Base-by-base conservation (phyloP, 2,329 filamentous ascomycete genomes). In the Claviceps sp. region DNA sequence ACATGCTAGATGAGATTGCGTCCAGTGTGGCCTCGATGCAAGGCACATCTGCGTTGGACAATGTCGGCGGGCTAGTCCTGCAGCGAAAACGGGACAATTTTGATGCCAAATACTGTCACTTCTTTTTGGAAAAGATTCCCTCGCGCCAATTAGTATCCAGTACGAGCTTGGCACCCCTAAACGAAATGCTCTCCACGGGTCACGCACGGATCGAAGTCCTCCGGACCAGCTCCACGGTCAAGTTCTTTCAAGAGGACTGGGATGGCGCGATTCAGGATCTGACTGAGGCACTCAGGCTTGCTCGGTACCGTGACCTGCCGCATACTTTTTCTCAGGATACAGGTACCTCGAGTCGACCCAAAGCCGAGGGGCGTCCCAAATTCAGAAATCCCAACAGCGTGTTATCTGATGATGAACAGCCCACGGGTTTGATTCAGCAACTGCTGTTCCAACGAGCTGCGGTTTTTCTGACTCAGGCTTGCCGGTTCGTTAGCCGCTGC, bases 81-180 rank as follows among this genome's bases (percentile, higher is more conserved):
- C 81, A 86, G 64, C 75, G 86, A 55, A 82, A 79, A 55, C 73
- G 80, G n/a, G 65, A 74, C 49, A 82, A 89, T 61, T 68, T 74
- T 44, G 85, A 93, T 61, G 88, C 87, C 30, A 85, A 84, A 65
- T 93, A 93, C 63, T 88, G 93, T n/a, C 85, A 93, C 64, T 93
- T 91, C 69, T 94, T 94, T 66, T 87, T 91, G 68, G 87, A 94
- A 68, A 93, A 91, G 76, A 90, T 93, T 26, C 85, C 87, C 1
- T 85, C 81, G 42, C 73, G 84, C 43, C 81, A 85, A 63, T 71
- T 93, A 64, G 84, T 82, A 39, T 80, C 87, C 60, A 82, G 77
- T 59, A 90, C 86, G 8, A 83, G 79, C 56, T 67, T 90, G 52
- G 70, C 78, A 50, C 74, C 81, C 4, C 66, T 94, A 57, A 73